Percentiles rank a stretch among this genome's conserved stretches.
Evolutionary conservation across 441 rosid genomes (phyloP).

Genomic region (Euphorbia corollata): DNA sequence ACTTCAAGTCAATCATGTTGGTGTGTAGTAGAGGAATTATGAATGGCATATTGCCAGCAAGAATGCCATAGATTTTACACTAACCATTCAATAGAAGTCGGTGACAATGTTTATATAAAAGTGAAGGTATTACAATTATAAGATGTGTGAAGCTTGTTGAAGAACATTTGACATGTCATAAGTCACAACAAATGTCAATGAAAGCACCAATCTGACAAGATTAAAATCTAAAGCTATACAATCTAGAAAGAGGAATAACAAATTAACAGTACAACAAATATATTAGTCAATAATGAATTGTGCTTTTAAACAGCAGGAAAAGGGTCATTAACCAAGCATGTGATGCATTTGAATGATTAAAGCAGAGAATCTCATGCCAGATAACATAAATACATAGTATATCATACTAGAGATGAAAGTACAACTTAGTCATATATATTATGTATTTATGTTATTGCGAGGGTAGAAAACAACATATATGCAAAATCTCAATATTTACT

Average conservation of each 20-base stretch:
- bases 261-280: background rate
- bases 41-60: background rate
- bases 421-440: background rate
- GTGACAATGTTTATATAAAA: background rate
- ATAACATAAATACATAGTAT: too few relatives aligned
- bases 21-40: background rate
- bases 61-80: background rate
- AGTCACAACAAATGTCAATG: background rate
- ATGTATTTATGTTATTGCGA: background rate
- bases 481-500: background rate
- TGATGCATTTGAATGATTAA: background rate
- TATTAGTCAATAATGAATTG: too few relatives aligned
- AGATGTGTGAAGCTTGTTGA: background rate
- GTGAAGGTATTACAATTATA: background rate
- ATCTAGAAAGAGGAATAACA: background rate
- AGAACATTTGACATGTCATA: background rate
- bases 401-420: background rate
- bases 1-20: constrained; percentile 5
- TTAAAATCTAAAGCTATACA: background rate
- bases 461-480: background rate
- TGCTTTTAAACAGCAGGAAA: background rate
- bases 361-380: too few relatives aligned
- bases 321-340: background rate
- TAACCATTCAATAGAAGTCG: background rate
- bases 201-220: background rate